A percentile compares a stretch with the other conserved stretches of the same genome.
phyloP scores from a whole-genome alignment of 1,139 yeast species.

The Pichia sp. region DNA sequence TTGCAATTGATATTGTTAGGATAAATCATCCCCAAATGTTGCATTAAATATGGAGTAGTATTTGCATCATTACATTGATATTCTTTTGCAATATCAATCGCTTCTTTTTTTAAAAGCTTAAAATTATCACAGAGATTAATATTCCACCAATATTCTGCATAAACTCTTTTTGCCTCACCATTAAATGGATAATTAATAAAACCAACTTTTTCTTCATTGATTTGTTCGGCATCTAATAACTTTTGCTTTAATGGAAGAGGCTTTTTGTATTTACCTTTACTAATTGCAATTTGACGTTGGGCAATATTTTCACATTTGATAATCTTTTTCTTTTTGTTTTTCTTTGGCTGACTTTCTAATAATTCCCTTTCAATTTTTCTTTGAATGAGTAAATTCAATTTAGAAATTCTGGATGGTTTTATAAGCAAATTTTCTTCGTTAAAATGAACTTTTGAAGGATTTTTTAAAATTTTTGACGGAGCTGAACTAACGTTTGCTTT shows the following conservation, averaged over 20 bases:
- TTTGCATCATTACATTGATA: background rate
- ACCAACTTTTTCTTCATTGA: background rate
- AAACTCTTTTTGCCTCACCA: too few relatives aligned
- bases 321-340: background rate
- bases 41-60: too few relatives aligned
- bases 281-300: background rate
- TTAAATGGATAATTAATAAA: background rate
- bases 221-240: background rate
- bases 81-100: background rate
- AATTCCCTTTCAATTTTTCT: background rate
- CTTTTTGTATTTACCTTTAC: background rate
- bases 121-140: background rate
- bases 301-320: slow-evolving; percentile 3
- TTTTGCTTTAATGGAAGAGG: background rate
- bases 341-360: background rate
- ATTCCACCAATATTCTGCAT: background rate
- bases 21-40: background rate
- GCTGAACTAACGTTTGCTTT: background rate
- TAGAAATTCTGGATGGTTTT: background rate
- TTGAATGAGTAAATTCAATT: background rate
- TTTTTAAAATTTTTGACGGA: background rate
- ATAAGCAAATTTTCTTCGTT: background rate
- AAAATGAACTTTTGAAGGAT: background rate
- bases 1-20: slow-evolving; percentile 7
- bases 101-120: background rate